Conservation (phyloP, 805 yeast species). For the Kazachstania kunashirensis region DNA sequence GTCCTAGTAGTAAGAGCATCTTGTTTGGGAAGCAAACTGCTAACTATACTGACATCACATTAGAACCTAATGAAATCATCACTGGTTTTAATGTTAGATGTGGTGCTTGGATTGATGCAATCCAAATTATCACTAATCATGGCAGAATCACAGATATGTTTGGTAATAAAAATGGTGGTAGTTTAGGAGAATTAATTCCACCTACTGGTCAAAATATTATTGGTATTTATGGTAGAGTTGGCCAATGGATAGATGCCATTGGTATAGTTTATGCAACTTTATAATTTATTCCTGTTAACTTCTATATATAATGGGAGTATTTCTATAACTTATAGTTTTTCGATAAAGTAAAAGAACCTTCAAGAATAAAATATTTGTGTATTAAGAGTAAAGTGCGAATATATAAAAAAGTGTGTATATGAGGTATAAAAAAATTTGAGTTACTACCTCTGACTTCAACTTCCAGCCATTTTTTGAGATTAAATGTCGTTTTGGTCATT, state of each 20-base stretch:
- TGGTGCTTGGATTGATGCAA: slow-evolving; percentile 87
- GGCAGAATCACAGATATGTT: slow-evolving; percentile 47
- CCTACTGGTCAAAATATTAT: slow-evolving; percentile 54
- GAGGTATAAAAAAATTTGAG: too few relatives aligned
- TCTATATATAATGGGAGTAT: background rate
- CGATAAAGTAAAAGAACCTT: background rate
- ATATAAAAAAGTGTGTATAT: background rate
- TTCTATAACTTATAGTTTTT: background rate
- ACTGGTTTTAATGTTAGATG: slow-evolving; percentile 52
- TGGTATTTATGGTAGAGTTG: slow-evolving; percentile 65
- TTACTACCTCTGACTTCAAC: slow-evolving; percentile 12
- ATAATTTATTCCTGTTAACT: background rate
- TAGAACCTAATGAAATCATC: slow-evolving; percentile 52
- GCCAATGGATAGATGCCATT: slow-evolving; percentile 64
- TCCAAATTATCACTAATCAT: slow-evolving; percentile 55
- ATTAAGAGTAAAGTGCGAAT: background rate
- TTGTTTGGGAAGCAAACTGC: slow-evolving; percentile 45
- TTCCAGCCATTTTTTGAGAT: slow-evolving; percentile 8
- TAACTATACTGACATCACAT: slow-evolving; percentile 44
- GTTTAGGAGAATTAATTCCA: slow-evolving; percentile 45
- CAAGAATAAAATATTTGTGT: background rate
- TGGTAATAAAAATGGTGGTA: slow-evolving; percentile 67
- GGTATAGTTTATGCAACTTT: slow-evolving; percentile 49
- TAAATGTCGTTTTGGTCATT: background rate
- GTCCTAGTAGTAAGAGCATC: slow-evolving; percentile 6